phyloP scores from a whole-genome alignment of 2,329 filamentous ascomycete species.

The Didymosphaeria variabile region DNA sequence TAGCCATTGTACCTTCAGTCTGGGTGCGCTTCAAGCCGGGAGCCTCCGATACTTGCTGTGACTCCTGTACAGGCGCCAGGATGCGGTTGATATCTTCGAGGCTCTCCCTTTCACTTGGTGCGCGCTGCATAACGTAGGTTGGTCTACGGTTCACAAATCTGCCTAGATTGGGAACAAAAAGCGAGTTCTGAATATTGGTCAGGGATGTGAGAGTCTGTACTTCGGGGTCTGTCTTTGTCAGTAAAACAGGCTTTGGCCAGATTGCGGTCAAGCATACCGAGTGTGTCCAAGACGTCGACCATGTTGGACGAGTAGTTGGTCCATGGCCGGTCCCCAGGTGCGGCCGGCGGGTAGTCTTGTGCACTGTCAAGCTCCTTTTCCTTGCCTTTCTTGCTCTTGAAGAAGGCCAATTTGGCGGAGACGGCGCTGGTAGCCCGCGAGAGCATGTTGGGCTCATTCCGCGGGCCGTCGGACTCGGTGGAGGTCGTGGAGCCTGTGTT shows the following conservation, averaged over 20 bases:
- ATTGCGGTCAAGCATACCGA: conserved; percentile 60
- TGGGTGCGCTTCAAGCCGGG: conserved; percentile 36
- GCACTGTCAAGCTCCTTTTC: conserved; percentile 3
- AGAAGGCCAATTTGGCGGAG: conserved; percentile 38
- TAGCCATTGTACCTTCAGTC: conserved; percentile 45
- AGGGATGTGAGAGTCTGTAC: conserved; percentile 83
- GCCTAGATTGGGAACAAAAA: conserved; percentile 86
- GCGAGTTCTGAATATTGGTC: conserved; percentile 89
- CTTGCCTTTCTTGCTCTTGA: conserved; percentile 28
- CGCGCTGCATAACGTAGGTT: conserved; percentile 75
- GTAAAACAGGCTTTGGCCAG: neutral
- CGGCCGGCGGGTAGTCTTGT: neutral
- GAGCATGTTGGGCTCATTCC: conserved; percentile 30
- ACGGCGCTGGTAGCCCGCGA: conserved; percentile 41
- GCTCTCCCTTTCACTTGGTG: conserved; percentile 47
- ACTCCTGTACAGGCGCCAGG: conserved; percentile 31
- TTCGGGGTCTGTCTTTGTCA: conserved; percentile 72
- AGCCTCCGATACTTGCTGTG: conserved; percentile 30
- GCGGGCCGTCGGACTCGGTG: conserved; percentile 21
- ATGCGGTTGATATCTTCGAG: conserved; percentile 42
- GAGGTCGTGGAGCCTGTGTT: conserved; percentile 31
- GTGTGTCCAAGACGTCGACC: conserved; percentile 73
- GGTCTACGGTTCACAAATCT: conserved; percentile 77
- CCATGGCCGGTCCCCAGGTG: conserved; percentile 10
- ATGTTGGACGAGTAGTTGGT: conserved; percentile 67